phyloP scores from a whole-genome alignment of 1,284 basidiomycete genomes.

The Tilletia indica region DNA sequence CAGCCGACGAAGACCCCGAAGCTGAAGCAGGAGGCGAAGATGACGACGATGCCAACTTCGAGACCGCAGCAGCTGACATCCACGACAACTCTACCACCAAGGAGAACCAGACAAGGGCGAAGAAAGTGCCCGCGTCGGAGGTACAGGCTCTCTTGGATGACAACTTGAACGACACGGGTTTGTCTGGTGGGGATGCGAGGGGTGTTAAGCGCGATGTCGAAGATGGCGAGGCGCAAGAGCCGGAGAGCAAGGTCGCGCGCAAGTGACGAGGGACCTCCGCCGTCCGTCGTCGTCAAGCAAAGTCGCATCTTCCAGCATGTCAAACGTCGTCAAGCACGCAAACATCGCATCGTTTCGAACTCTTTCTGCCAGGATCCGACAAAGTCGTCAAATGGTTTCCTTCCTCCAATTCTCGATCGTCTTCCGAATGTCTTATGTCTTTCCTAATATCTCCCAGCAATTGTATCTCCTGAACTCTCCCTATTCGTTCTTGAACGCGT shows the following conservation, averaged over 20 bases:
- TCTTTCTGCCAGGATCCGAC: too few relatives aligned
- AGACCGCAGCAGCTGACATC: background rate
- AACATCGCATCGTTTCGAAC: too few relatives aligned
- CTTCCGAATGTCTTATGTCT: too few relatives aligned
- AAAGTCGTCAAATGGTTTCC: too few relatives aligned
- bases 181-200: background rate
- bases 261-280: background rate
- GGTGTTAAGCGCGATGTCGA: background rate
- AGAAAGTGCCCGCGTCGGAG: background rate
- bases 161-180: background rate
- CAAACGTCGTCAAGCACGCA: too few relatives aligned
- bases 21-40: background rate
- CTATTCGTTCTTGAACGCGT: too few relatives aligned
- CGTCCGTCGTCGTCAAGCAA: too few relatives aligned
- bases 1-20: constrained; percentile 4
- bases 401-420: too few relatives aligned
- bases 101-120: background rate
- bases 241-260: constrained; percentile 6
- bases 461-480: too few relatives aligned
- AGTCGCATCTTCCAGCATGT: too few relatives aligned
- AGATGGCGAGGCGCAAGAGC: background rate
- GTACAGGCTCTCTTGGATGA: background rate
- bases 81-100: background rate
- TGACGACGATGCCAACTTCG: background rate
- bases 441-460: too few relatives aligned